Conservation (phyloP, 2,329 filamentous ascomycete species). For the Penicillium vulpinum region DNA sequence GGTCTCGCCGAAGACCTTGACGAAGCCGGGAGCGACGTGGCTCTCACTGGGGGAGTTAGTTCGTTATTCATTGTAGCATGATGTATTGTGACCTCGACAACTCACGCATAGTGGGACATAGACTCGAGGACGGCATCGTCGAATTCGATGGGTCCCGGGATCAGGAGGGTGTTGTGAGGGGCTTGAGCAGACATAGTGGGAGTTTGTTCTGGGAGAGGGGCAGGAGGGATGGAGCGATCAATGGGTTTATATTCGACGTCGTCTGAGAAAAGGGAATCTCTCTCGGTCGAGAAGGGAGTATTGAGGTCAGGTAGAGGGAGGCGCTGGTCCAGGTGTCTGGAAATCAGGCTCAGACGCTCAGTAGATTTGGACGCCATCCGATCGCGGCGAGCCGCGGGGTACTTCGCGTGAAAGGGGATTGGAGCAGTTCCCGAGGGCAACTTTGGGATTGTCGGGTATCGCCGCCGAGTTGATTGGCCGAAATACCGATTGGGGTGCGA, state of each 20-base stretch:
- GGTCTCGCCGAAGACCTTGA: conserved; percentile 86
- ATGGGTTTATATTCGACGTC: conserved; percentile 54
- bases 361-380: conserved; percentile 51
- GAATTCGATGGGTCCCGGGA: conserved; percentile 96
- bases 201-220: conserved; percentile 24
- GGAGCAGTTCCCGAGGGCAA: conserved; percentile 26
- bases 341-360: conserved; percentile 60
- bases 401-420: conserved; percentile 12
- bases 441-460: conserved; percentile 25
- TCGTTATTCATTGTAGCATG: neutral
- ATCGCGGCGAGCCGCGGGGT: conserved; percentile 37
- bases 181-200: conserved; percentile 59
- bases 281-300: conserved; percentile 64
- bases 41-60: conserved; percentile 66
- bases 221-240: conserved; percentile 31
- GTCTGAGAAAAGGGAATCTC: conserved; percentile 53
- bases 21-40: conserved; percentile 86
- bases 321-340: conserved; percentile 59
- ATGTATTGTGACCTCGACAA: neutral
- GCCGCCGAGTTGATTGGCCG: conserved; percentile 19
- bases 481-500: conserved; percentile 12
- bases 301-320: conserved; percentile 59
- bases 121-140: conserved; percentile 94
- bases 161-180: conserved; percentile 74
- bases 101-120: conserved; percentile 80